phyloP scores from a whole-genome alignment of 2,329 filamentous ascomycete genomes.

The Ceratocystis papillata region DNA sequence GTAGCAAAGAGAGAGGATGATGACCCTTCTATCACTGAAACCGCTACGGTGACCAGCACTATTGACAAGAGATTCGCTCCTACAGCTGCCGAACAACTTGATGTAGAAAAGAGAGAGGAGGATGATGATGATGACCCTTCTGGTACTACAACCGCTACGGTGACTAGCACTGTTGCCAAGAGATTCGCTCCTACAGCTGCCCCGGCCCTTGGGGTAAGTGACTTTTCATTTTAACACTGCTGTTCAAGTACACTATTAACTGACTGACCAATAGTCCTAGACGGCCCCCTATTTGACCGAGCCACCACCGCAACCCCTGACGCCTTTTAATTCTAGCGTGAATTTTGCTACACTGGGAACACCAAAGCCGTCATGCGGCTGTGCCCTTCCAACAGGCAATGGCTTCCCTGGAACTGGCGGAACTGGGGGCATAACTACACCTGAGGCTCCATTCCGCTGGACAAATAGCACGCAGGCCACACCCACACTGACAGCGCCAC shows the following conservation, averaged over 20 bases:
- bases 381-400: background rate
- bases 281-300: background rate
- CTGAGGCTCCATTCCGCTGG: slow-evolving; percentile 4
- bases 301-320: slow-evolving; percentile 19
- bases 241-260: slow-evolving; percentile 1
- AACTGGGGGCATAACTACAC: background rate
- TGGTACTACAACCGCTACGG: too few species aligned
- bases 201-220: background rate
- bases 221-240: background rate
- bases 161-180: too few species aligned
- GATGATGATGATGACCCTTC: too few species aligned
- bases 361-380: background rate
- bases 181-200: too few species aligned
- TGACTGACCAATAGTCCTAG: slow-evolving; percentile 7
- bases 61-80: too few species aligned
- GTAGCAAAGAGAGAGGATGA: too few species aligned
- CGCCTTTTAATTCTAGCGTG: slow-evolving; percentile 21
- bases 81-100: too few species aligned
- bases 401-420: background rate
- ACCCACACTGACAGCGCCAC: background rate
- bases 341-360: slow-evolving; percentile 21
- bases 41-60: too few species aligned
- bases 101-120: too few species aligned
- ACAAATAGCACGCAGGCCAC: slow-evolving; percentile 8
- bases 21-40: too few species aligned